Percentiles rank a stretch among this genome's conserved stretches.
Conservation (phyloP, 306 rosid genomes). For the Vigna mungo region DNA sequence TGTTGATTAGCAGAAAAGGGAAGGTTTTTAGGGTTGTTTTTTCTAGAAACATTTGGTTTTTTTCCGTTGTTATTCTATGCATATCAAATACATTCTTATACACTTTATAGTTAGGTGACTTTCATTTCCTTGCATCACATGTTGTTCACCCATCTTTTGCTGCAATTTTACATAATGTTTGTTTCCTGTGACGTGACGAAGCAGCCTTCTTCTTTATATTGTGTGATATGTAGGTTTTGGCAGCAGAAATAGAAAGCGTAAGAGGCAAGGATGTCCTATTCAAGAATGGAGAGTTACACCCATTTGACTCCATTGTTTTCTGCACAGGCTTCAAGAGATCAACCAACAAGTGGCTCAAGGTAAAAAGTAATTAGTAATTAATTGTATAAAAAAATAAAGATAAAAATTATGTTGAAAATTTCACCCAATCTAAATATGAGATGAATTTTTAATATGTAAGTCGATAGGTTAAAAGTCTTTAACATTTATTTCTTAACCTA, state of each 20-base stretch:
- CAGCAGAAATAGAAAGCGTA: conserved; percentile 57
- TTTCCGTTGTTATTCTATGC: neutral
- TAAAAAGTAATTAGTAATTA: no score
- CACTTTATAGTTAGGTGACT: neutral
- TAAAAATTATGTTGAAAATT: no score
- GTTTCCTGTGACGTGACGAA: conserved; percentile 14
- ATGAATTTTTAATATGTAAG: no score
- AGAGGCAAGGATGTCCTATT: conserved; percentile 54
- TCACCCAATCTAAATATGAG: no score
- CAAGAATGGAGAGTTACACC: conserved; percentile 51
- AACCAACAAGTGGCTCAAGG: conserved; percentile 78
- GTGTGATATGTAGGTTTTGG: conserved; percentile 51
- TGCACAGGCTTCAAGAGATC: conserved; percentile 84
- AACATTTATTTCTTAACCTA: no score
- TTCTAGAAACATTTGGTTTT: no score
- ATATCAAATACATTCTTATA: neutral
- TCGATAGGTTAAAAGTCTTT: no score
- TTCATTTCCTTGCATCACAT: neutral
- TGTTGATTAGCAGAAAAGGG: no score
- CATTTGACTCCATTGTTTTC: conserved; percentile 68
- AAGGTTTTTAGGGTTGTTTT: no score
- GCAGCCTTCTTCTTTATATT: neutral
- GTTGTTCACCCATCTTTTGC: neutral
- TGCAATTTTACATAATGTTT: no score
- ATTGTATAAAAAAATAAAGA: no score